phyloP scores from a whole-genome alignment of 2,329 filamentous ascomycete species.

The Septoria petroselini region DNA sequence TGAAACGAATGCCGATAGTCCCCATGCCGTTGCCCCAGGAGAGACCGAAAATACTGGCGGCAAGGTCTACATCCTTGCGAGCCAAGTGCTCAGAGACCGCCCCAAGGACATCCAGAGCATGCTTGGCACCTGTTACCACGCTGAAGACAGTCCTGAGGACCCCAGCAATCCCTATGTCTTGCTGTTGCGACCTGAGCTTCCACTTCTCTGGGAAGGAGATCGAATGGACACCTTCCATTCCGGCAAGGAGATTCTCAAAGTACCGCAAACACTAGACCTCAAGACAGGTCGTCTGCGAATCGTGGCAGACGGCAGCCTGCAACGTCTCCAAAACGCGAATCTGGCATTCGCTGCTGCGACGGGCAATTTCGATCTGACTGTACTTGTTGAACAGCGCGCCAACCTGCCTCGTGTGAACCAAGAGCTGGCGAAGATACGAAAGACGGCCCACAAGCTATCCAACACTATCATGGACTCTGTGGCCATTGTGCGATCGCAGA shows the following conservation, averaged over 20 bases:
- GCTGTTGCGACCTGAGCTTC: conserved; percentile 76
- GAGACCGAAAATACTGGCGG: conserved; percentile 47
- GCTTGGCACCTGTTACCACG: conserved; percentile 73
- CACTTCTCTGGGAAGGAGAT: conserved; percentile 76
- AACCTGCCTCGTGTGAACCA: conserved; percentile 90
- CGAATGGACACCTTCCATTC: conserved; percentile 49
- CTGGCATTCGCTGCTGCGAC: conserved; percentile 75
- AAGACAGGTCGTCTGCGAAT: conserved; percentile 82
- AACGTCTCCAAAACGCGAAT: conserved; percentile 74
- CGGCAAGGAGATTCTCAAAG: conserved; percentile 65
- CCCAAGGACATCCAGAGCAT: conserved; percentile 81
- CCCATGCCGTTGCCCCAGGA: conserved; percentile 37
- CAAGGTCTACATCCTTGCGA: conserved; percentile 69
- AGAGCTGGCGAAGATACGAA: conserved; percentile 88
- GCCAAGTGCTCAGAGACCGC: conserved; percentile 70
- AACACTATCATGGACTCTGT: conserved; percentile 99
- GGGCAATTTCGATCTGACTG: conserved; percentile 78
- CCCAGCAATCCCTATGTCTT: conserved; percentile 78
- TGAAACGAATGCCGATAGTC: conserved; percentile 55
- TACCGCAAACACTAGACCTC: conserved; percentile 67
- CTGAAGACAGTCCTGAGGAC: conserved; percentile 67
- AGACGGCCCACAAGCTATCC: conserved; percentile 91
- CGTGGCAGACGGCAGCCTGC: conserved; percentile 81
- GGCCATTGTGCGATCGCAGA: conserved; percentile 84
- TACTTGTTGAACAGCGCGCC: conserved; percentile 86